Base-by-base conservation (phyloP, 768 basidiomycete species). In the Phylloporus arenicola region DNA sequence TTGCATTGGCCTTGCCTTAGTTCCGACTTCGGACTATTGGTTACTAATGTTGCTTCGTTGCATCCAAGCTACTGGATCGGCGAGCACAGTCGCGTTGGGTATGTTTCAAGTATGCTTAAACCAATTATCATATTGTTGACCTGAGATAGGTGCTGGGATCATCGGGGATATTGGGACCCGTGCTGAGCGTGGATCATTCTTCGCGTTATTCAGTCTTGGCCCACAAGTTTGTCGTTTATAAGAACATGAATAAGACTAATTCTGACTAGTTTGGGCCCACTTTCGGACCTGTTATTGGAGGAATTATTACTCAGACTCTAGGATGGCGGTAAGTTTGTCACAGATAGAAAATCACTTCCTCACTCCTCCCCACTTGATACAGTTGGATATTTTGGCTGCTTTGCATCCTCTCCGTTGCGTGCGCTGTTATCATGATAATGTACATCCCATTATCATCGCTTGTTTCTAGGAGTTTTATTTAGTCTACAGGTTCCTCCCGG, bases 51-150 rank as follows among this genome's bases (percentile, higher is more conserved):
- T 92, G 14, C 74, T 93, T n/a, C 79, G 91, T 20, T 88, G 85
- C 52, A 33, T 92, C 3, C 90, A 92, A 71, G 83, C 86, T 2
- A 76, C 82, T 3, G 89, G 90, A 1, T 88, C 84, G 3, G 86
- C 88, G 0, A 87, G 87, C 50, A 88, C 86, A 0, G 75, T 89
- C 53, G 87, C 87, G 0, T 71, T 91, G 19, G 86, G 87, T 79
- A 62, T 38, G 63, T 59, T 30, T 17, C 29, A 11, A 25, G 13
- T 34, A 25, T 4, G 6, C 34, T 7, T 35, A 7, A 17, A 10
- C 16, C 7, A 35, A n/a, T 17, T 35, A 35, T 31, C 41, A 4
- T 35, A n/a, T 17, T 19, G 33, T 45, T 52, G 13, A 61, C 11
- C 19, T 13, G 25, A 34, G 24, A 34, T 55, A 81, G 84, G 84